Percentiles rank a stretch among this genome's conserved stretches.
These are phyloP conservation scores for Fusarium tricinctum DNA, from an alignment of 2,329 filamentous ascomycete genomes.

Conservation along the genomic window DNA sequence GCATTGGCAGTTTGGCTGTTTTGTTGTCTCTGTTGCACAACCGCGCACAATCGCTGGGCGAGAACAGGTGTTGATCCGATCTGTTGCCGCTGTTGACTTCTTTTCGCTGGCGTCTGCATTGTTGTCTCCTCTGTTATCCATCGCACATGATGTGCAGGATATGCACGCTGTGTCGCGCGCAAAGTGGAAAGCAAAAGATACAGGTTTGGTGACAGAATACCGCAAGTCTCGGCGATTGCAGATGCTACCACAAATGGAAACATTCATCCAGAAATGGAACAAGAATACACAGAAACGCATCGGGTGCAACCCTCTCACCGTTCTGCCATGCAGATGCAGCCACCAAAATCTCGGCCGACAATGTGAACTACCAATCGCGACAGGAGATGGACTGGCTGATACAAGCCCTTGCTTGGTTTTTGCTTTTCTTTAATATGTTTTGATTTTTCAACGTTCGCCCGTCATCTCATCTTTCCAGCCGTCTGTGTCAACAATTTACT, in stretches of 20 bases:
- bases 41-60: conserved; percentile 22
- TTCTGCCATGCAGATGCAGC: conserved; percentile 32
- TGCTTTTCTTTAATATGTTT: conserved; percentile 12
- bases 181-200: neutral
- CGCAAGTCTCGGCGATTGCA: conserved; percentile 14
- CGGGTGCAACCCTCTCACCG: conserved; percentile 39
- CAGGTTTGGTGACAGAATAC: conserved; percentile 5
- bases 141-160: conserved; percentile 18
- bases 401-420: conserved; percentile 34
- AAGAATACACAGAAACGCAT: conserved; percentile 19
- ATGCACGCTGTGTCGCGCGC: conserved; percentile 7
- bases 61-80: conserved; percentile 22
- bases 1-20: conserved; percentile 11
- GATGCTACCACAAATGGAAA: conserved; percentile 22
- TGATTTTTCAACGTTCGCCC: neutral
- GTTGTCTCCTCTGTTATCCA: conserved; percentile 22
- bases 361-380: conserved; percentile 19
- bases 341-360: conserved; percentile 23
- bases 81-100: neutral
- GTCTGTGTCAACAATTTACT: neutral
- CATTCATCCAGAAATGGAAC: conserved; percentile 17
- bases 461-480: conserved; percentile 1
- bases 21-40: conserved; percentile 20
- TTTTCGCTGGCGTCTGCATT: neutral
- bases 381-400: conserved; percentile 17